Evolutionary conservation across 306 rosid species (phyloP), one percentile per base, ranked within the genome.

Genomic region (Prunus mira): DNA sequence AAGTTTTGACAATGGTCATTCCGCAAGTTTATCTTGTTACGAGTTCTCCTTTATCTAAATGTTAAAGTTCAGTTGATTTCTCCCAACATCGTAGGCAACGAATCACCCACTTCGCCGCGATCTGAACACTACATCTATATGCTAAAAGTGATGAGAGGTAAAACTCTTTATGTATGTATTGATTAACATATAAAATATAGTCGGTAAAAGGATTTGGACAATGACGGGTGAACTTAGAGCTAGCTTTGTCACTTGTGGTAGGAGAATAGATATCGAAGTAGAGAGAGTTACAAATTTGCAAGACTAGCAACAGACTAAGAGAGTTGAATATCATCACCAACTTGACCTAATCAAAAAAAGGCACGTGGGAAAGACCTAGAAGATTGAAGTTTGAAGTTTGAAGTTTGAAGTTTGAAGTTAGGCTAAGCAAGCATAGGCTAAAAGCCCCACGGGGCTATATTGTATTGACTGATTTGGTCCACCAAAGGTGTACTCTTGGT

Each of bases 21-120:
- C 9, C 1, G 9, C 43, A 38, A 38, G 43, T 38, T 38, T 38
- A 38, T 0, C 43, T 38, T 38, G 9, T 38, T 38, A 38, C 9
- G 2, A 38, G 43, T 6, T 38, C 43, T 38, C 0, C 43, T 38
- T 38, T 2, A 9, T 38, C 43, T 38, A 6, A 38, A 6, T 38
- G 43, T 1, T 38, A 38, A 38, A 7, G 43, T 38, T 6, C 0
- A 38, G 0, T 38, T 2, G 43, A 7, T 2, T 38, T 38, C 43
- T 38, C 43, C 9, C 0, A 38, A 38, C 2, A 0, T 38, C 43
- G 2, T 2, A 6, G 2, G 43, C 2, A 38, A 0, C 9, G 2
- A 38, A 38, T 9, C 9, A 38, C 9, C 9, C 9, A 38, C 0
- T 0, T 38, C 2, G 9, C 2, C 0, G 0, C 2, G 0, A 38